A percentile compares a stretch with the other conserved stretches of the same genome.
Conservation (phyloP, 1,284 basidiomycete species). For the Neotropicomus parvogracilis region DNA sequence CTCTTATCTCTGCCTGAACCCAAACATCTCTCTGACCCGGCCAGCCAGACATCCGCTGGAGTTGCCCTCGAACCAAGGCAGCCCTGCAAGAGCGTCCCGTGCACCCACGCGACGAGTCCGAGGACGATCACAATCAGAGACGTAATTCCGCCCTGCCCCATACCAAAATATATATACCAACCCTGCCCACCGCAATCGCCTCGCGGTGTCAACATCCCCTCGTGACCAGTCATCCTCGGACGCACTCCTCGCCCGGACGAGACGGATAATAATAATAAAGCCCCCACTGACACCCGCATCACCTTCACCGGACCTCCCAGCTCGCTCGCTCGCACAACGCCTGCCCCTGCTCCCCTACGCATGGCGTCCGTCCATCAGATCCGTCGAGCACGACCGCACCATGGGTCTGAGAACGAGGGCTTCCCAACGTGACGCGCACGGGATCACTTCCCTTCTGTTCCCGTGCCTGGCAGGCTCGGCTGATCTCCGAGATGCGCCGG, state of each 20-base stretch:
- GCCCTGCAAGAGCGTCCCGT: no score
- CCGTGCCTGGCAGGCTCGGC: not conserved
- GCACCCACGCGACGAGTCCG: not conserved
- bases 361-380: not conserved
- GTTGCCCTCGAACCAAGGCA: no score
- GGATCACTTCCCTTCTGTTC: not conserved
- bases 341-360: not conserved
- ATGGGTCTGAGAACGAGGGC: conserved; percentile 16
- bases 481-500: no score
- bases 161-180: conserved; percentile 2
- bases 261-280: conserved; percentile 24
- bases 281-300: not conserved
- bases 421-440: conserved; percentile 17
- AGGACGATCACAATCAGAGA: conserved; percentile 9
- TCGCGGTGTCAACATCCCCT: conserved; percentile 9
- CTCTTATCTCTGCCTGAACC: conserved; percentile 5
- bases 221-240: no score
- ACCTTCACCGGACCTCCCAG: not conserved
- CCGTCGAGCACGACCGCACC: not conserved
- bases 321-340: not conserved
- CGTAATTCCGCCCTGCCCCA: conserved; percentile 17
- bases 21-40: not conserved
- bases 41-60: not conserved
- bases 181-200: conserved; percentile 24
- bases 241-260: conserved; percentile 6